Evolutionary conservation across 176 grass and related monocot genomes (phyloP).

Genomic region (Triticum dicoccoides): DNA sequence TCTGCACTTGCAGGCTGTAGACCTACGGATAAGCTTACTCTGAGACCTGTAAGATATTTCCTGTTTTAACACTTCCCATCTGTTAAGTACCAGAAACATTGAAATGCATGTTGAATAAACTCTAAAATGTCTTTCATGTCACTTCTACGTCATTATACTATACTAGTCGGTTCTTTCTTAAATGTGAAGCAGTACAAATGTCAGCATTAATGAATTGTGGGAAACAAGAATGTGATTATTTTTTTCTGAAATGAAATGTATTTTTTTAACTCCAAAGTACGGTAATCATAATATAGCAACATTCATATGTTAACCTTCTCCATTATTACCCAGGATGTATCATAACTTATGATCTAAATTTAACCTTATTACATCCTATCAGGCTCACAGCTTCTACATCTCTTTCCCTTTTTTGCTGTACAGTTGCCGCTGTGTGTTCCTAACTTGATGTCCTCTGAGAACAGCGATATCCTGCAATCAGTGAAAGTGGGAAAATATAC

Average conservation of each 20-base stretch:
- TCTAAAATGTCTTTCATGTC: slow-evolving; percentile 16
- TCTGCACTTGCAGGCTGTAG: slow-evolving; percentile 74
- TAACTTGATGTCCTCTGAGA: slow-evolving; percentile 64
- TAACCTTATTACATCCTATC: not conserved
- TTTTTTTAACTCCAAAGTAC: not conserved
- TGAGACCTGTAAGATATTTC: slow-evolving; percentile 68
- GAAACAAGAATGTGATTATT: not conserved
- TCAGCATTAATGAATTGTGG: not conserved
- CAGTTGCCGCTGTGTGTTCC: slow-evolving; percentile 79
- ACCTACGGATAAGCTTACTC: slow-evolving; percentile 54
- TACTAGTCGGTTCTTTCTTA: not conserved
- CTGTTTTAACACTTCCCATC: not conserved
- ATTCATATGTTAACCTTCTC: not conserved
- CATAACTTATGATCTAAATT: not conserved
- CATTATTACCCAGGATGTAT: not conserved
- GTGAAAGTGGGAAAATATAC: slow-evolving; percentile 92
- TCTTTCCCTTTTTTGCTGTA: not conserved
- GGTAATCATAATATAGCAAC: not conserved
- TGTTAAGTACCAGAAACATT: slow-evolving; percentile 29
- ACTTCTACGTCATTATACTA: not conserved
- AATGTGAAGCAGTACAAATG: not conserved
- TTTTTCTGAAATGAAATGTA: not conserved
- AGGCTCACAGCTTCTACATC: slow-evolving; percentile 21
- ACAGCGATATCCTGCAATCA: slow-evolving; percentile 57
- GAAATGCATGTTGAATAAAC: not conserved